Base-by-base conservation (phyloP, 2,329 filamentous ascomycete genomes). In the Curvularia sp. region DNA sequence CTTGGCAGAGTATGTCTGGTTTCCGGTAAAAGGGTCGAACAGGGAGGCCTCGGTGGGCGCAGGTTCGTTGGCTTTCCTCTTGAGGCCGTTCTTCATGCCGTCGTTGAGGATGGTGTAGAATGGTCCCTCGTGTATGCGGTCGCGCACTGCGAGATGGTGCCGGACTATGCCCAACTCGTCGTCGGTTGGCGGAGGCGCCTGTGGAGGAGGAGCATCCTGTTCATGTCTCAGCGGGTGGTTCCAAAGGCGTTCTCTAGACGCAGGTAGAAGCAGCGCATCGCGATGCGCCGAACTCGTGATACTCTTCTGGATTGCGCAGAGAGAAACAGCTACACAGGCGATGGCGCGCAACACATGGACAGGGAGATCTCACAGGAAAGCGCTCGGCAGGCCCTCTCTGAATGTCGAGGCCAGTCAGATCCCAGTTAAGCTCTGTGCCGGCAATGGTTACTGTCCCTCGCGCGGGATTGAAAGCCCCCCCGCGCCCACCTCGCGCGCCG, bases 1-100 rank as follows among this genome's bases (percentile, higher is more conserved):
- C 67, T 82, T 84, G 53, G 84, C 79, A 15, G 83, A 82, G 69
- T 86, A 89, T 0, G 85, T 86, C 39, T 84, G 84, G 74, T 87
- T 87, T 55, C 85, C 84, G 43, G 83, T 80, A 67, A 89, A 89
- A 1, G 86, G 84, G 70, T 89, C 85, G 67, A 87, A 85, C 0
- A 77, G 66, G 12, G 69, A 67, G 7, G 68, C 68, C 42, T 75
- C 72, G 44, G 73, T 72, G 12, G 73, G 69, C n/a, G 67, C 69
- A 20, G 81, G 81, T 58, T 79, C 72, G 51, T 62, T 69, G 30
- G 65, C 71, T 47, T 72, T 75, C 7, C 70, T 60, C 61, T 75
- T 75, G 63, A 82, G 70, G 61, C 75, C 71, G 62, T 68, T 80
- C 72, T 67, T 79, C 76, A 66, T 78, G 56, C 81, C 78, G 69